Base-by-base conservation (phyloP, 1,284 basidiomycete species). In the Blastosporella zonata region DNA sequence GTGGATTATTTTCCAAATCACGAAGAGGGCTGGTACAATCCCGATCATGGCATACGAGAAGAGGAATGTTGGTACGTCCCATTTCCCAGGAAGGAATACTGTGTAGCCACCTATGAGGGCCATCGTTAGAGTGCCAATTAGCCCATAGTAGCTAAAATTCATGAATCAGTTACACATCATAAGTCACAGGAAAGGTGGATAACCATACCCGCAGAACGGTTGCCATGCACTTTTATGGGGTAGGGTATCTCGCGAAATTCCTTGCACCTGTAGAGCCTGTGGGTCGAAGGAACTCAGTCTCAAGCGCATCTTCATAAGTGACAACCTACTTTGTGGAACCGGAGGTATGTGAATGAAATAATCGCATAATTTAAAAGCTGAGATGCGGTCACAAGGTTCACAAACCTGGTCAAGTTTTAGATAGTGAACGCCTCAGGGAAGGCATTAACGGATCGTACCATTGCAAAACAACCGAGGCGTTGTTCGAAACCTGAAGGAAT, bases 1-100 rank as follows among this genome's bases (percentile, higher is more conserved):
- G 62, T 79, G 75, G 53, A 64, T 63, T 29, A 84, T 47, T 68
- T 88, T 89, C 79, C 80, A 89, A 40, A 70, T 71, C 9, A 81
- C 20, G 62, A 74, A 85, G 20, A 79, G 65, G 22, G 76, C 50
- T 9, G 74, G 69, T 52, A 79, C 75, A 52, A 84, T 63, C 2
- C 75, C 74, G 40, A 84, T 68, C 72, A 80, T 77, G 22, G 70
- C 64, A 50, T 72, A 80, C 20, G 74, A 82, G 68, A 77, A 86
- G 55, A 71, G 68, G 71, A 71, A 86, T 34, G 69, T 78, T 12
- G 75, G 70, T 5, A 74, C 71, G 57, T 78, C 74, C 68, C 81
- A 82, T 50, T 67, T 61, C 6, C 73, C 75, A 21, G 73, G 74
- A 39, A 84, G 72, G 67, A 87, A 86, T 41, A 77, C 74, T 1